phyloP scores from a whole-genome alignment of 1,284 basidiomycete species.

The Ceratobasidium sp. region DNA sequence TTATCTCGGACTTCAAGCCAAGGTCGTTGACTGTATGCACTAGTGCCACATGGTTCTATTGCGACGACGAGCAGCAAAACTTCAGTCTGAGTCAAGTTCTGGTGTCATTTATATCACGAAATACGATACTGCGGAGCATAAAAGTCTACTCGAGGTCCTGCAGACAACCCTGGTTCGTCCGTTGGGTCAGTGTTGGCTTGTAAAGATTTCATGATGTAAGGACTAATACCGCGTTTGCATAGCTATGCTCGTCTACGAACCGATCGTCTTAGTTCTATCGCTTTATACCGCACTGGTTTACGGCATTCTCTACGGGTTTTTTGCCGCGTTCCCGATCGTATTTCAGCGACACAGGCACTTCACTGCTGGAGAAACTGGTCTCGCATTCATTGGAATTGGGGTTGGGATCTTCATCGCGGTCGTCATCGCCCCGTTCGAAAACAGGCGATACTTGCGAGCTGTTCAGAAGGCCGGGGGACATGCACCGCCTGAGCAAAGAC shows the following conservation, averaged over 20 bases:
- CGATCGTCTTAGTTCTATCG: conserved; percentile 75
- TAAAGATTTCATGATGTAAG: not conserved
- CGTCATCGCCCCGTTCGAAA: conserved; percentile 67
- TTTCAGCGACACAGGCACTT: conserved; percentile 73
- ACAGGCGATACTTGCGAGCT: conserved; percentile 68
- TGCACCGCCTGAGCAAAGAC: conserved; percentile 74
- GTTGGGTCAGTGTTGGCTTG: conserved; percentile 63
- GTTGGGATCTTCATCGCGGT: conserved; percentile 70
- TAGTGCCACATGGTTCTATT: conserved; percentile 35
- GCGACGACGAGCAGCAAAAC: conserved; percentile 13
- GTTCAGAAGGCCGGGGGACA: conserved; percentile 66
- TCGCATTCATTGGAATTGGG: conserved; percentile 76
- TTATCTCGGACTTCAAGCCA: not conserved
- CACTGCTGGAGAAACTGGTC: conserved; percentile 69
- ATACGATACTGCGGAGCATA: not conserved
- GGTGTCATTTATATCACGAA: conserved; percentile 8
- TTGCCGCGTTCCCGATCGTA: conserved; percentile 73
- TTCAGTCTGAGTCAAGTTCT: conserved; percentile 7
- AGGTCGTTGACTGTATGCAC: not conserved
- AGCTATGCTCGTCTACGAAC: conserved; percentile 77
- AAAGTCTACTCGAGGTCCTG: conserved; percentile 57
- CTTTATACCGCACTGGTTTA: conserved; percentile 79
- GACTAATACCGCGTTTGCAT: not conserved
- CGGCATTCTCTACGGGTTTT: conserved; percentile 69
- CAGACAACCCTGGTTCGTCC: conserved; percentile 69